Conservation (phyloP, 2,329 filamentous ascomycete genomes). For the Trichoderma koningii region DNA sequence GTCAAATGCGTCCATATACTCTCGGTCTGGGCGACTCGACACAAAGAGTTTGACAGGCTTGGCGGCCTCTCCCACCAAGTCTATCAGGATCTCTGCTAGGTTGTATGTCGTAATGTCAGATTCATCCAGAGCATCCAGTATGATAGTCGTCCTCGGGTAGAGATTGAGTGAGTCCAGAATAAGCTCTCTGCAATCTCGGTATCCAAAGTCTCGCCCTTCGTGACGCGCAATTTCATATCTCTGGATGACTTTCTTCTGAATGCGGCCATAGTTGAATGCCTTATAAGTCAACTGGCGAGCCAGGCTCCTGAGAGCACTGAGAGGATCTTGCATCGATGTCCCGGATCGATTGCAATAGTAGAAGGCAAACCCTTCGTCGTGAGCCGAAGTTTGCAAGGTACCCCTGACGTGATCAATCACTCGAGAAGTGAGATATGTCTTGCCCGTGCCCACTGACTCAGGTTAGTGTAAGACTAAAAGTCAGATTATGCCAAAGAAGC, state of each 20-base stretch:
- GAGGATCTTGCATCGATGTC: conserved; percentile 23
- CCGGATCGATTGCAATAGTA: conserved; percentile 31
- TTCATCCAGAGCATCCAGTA: conserved; percentile 31
- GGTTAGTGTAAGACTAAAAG: background rate
- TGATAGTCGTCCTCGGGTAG: conserved; percentile 27
- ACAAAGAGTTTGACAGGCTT: conserved; percentile 31
- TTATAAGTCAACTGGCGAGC: conserved; percentile 28
- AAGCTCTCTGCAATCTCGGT: conserved; percentile 26
- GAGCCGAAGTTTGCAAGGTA: background rate
- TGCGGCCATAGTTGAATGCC: background rate
- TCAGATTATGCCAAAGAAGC: background rate
- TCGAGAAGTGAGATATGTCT: conserved; percentile 23
- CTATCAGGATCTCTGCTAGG: conserved; percentile 28
- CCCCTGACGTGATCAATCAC: conserved; percentile 13
- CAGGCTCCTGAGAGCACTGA: conserved; percentile 27
- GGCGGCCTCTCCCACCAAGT: conserved; percentile 8
- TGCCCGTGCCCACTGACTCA: conserved; percentile 23
- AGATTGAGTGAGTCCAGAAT: conserved; percentile 23
- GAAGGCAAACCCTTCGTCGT: conserved; percentile 29
- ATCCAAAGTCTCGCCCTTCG: conserved; percentile 7
- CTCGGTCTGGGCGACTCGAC: conserved; percentile 29
- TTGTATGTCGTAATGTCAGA: conserved; percentile 22
- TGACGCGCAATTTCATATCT: conserved; percentile 14
- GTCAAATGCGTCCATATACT: conserved; percentile 25
- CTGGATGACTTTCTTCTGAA: background rate